Evolutionary conservation across 73 alveolate species (phyloP).

Genomic region (Paramecium primaurelia): DNA sequence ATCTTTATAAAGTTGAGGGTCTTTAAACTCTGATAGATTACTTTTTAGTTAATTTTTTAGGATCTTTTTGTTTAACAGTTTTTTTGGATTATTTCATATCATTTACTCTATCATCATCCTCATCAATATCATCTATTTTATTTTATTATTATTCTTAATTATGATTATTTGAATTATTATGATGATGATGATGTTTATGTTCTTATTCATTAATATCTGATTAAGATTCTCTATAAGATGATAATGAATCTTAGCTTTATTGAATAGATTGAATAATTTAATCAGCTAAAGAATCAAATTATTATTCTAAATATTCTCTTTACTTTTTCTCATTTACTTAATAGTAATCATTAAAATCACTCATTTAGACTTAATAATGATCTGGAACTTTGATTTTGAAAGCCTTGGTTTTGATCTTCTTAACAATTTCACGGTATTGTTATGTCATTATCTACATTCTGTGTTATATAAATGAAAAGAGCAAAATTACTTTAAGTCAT

Average conservation of each 20-base stretch:
- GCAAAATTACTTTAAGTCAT: constrained; percentile 2
- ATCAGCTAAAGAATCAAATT: not conserved
- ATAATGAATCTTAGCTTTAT: not conserved
- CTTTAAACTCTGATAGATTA: not conserved
- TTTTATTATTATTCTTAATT: not conserved
- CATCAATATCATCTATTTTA: not conserved
- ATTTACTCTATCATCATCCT: not conserved
- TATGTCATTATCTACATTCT: not conserved
- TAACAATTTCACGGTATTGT: not conserved
- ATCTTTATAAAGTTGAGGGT: not conserved
- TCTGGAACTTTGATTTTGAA: not conserved
- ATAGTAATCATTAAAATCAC: not conserved
- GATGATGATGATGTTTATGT: not conserved
- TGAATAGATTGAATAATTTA: not conserved
- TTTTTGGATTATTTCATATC: not conserved
- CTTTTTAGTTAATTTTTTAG: not conserved
- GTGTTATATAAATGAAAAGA: not conserved
- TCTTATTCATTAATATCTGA: not conserved
- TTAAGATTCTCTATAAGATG: not conserved
- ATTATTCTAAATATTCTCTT: not conserved
- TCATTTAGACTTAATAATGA: not conserved
- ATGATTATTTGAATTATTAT: not conserved
- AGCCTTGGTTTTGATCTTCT: not conserved
- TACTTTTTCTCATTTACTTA: not conserved
- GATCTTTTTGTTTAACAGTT: not conserved